Percentiles rank a stretch among this genome's conserved stretches.
Conservation (phyloP, 2,329 filamentous ascomycete genomes). For the Taxawa tesnikishii region DNA sequence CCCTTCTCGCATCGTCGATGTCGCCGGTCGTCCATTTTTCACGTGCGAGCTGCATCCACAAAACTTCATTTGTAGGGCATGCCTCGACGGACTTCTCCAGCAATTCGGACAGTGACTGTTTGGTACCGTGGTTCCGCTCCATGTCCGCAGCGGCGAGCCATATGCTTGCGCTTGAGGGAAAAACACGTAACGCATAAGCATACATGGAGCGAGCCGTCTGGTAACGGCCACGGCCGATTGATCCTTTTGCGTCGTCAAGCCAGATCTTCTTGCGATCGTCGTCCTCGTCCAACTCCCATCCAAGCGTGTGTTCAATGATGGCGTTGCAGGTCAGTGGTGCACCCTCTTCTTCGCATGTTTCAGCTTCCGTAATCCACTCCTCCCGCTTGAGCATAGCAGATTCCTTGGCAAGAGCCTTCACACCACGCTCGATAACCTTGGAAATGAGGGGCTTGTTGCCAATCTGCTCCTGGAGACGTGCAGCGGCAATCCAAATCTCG, state of each 20-base stretch:
- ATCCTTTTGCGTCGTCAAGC: conserved; percentile 82
- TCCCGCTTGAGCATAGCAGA: conserved; percentile 95
- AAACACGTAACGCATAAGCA: conserved; percentile 78
- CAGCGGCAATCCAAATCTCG: conserved; percentile 94
- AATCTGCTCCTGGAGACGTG: conserved; percentile 78
- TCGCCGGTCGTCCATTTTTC: conserved; percentile 88
- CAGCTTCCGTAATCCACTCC: conserved; percentile 91
- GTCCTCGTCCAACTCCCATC: conserved; percentile 87
- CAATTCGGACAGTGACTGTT: conserved; percentile 70
- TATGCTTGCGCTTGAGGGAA: conserved; percentile 73
- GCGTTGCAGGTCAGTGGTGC: conserved; percentile 75
- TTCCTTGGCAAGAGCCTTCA: conserved; percentile 77
- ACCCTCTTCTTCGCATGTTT: conserved; percentile 87
- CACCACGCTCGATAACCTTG: conserved; percentile 88
- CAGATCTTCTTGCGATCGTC: conserved; percentile 93
- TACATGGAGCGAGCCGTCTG: conserved; percentile 91
- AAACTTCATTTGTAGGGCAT: conserved; percentile 76
- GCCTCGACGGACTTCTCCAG: conserved; percentile 90
- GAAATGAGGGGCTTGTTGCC: conserved; percentile 62
- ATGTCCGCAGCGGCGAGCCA: conserved; percentile 88
- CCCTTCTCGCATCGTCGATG: conserved; percentile 72
- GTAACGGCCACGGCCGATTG: conserved; percentile 69
- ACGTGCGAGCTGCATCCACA: conserved; percentile 94
- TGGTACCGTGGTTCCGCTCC: conserved; percentile 77
- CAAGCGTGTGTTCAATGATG: conserved; percentile 85